Evolutionary conservation across 140 eudicot genomes (phyloP).

Genomic region (Flaveria floridana): DNA sequence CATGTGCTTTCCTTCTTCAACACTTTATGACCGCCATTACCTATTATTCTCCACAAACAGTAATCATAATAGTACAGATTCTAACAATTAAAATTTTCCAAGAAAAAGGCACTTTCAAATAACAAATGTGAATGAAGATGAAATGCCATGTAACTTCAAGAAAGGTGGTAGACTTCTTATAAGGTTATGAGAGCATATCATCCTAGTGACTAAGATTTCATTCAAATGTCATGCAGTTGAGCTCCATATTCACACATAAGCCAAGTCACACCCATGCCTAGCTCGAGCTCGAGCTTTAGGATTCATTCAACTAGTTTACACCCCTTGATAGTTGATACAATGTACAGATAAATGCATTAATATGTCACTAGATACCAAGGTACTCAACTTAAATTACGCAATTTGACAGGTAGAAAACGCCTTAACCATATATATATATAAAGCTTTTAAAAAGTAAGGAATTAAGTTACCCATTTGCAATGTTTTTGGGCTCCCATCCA

Average conservation of each 20-base stretch:
- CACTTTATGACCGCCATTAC: not conserved
- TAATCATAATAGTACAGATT: too few relatives aligned
- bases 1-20: constrained; percentile 2
- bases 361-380: not conserved
- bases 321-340: not conserved
- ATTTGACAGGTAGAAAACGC: too few relatives aligned
- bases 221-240: not conserved
- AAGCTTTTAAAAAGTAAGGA: not conserved
- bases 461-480: constrained; percentile 1
- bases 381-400: too few relatives aligned
- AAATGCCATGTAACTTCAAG: not conserved
- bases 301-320: not conserved
- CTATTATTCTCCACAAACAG: too few relatives aligned
- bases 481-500: not conserved
- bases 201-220: not conserved
- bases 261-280: not conserved
- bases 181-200: not conserved
- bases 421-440: not conserved
- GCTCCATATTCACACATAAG: not conserved
- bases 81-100: not conserved
- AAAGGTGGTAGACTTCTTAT: not conserved
- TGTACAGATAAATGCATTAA: not conserved
- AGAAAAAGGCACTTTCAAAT: not conserved
- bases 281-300: not conserved
- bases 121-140: not conserved